Base-by-base conservation (phyloP, 148 eudicot genomes). In the Cornus kousa region DNA sequence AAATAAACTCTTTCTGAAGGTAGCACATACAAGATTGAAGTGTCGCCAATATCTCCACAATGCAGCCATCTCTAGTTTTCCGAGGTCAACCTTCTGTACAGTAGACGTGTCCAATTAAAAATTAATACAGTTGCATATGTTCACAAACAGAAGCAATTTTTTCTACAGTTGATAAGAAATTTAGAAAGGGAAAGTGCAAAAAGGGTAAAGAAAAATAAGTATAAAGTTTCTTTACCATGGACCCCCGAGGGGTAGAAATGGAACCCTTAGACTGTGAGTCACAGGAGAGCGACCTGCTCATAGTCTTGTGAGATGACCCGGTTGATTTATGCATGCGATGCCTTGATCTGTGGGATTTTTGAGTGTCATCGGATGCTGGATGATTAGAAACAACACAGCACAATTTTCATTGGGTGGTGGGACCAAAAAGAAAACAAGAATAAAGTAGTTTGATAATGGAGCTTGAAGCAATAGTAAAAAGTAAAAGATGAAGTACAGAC, bases 11-110 rank as follows among this genome's bases (percentile, higher is more conserved):
- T 5, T 62, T 19, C 5, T 19, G 23, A 19, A 48, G 74, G 10
- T 35, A 53, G 60, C 4, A 89, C 92, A 83, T 74, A 91, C 95
- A 84, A 91, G 91, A 72, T 91, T 89, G 77, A 88, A 91, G 86
- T 91, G 93, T 74, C 87, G 87, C 85, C 83, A 81, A 83, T 91
- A 91, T 85, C 89, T 89, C 93, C 95, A 86, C 23, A 91, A 73
- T 19, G 95, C 93, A 74, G 90, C 80, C 84, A 85, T 84, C 84
- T 88, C 93, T 22, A 91, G 91, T 81, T 91, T 91, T 80, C 95
- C 77, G 14, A 91, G 87, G 81, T 91, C 91, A 88, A 91, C 82
- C 86, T 82, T 89, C 93, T 89, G 87, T 19, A 55, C 57, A 60
- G n/a, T 8, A 76, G 31, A 64, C 5, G 37, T 35, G 79, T 71